These are phyloP conservation scores for Gremmenia infestans DNA, from an alignment of 2,329 filamentous ascomycete genomes.

Conservation along the genomic window DNA sequence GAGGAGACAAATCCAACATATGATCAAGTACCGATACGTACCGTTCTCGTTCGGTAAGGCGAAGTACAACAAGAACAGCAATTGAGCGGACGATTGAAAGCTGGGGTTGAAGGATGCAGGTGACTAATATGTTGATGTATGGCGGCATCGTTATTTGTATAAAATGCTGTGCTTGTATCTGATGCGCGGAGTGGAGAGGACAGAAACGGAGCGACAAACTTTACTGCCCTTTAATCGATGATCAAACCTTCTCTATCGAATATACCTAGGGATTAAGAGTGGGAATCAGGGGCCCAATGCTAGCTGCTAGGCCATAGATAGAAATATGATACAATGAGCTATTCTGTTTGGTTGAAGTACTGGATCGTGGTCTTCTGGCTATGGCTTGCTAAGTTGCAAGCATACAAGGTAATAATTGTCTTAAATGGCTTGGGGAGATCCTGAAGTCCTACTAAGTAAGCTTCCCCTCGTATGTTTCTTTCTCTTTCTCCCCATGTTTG, in stretches of 20 bases:
- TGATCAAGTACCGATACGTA: constrained; percentile 99
- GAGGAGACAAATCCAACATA: constrained; percentile 99
- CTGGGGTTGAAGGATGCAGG: neutral
- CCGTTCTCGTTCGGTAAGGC: constrained; percentile 90
- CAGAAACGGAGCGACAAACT: constrained; percentile 7
- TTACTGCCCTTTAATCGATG: constrained; percentile 21
- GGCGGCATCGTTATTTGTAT: constrained; percentile 13
- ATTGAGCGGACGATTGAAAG: constrained; percentile 15
- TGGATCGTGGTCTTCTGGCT: too few species aligned
- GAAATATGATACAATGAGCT: constrained; percentile 2
- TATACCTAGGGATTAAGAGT: constrained; percentile 12
- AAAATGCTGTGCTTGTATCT: constrained; percentile 5
- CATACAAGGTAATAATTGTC: too few species aligned
- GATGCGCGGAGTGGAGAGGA: neutral
- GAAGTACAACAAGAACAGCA: constrained; percentile 64
- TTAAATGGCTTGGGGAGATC: too few species aligned
- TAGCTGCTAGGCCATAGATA: constrained; percentile 11
- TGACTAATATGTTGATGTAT: constrained; percentile 6
- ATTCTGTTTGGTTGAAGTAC: neutral
- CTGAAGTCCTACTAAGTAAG: too few species aligned
- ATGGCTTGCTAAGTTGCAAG: too few species aligned
- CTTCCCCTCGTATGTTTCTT: too few species aligned
- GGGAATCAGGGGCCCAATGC: constrained; percentile 1
- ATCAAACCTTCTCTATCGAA: constrained; percentile 14
- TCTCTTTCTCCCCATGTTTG: too few species aligned